phyloP scores from a whole-genome alignment of 2,329 filamentous ascomycete species.

The Ophiostoma populinum region DNA sequence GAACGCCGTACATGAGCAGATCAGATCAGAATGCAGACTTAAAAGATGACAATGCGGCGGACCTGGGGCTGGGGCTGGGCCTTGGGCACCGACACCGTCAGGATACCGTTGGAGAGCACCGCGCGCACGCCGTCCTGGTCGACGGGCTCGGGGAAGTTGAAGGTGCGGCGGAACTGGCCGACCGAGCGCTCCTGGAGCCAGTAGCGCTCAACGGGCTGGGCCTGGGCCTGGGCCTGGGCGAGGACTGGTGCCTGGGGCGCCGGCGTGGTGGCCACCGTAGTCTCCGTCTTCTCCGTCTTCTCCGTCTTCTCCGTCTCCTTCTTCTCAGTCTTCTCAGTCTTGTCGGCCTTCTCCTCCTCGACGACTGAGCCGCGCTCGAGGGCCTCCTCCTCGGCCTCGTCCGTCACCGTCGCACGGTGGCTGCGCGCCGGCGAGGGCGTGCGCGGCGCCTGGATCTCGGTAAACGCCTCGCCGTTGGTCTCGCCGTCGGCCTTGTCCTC shows the following conservation, averaged over 20 bases:
- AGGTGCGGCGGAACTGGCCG: conserved; percentile 50
- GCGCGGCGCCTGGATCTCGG: conserved; percentile 17
- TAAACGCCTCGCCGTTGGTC: conserved; percentile 15
- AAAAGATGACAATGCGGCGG: conserved; percentile 37
- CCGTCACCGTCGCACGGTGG: conserved; percentile 48
- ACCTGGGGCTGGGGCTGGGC: conserved; percentile 38
- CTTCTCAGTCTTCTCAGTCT: no score
- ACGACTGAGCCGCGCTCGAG: conserved; percentile 14
- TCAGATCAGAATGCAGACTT: conserved; percentile 12
- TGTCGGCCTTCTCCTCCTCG: conserved; percentile 17
- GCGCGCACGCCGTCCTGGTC: conserved; percentile 46
- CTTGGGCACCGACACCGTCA: conserved; percentile 49
- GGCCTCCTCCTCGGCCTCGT: conserved; percentile 26
- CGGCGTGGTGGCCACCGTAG: neutral
- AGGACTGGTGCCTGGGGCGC: conserved; percentile 9
- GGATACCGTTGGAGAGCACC: conserved; percentile 45
- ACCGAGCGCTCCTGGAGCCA: conserved; percentile 53
- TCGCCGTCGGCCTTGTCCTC: conserved; percentile 15
- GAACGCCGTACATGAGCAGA: no score
- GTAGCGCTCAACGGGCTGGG: conserved; percentile 24
- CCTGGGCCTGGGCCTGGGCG: neutral
- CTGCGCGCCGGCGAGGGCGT: conserved; percentile 17
- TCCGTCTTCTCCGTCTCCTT: conserved; percentile 5
- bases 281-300: neutral
- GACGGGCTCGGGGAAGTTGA: conserved; percentile 48